Conservation (phyloP, 1,284 basidiomycete genomes). For the Ustilago cynodontis region DNA sequence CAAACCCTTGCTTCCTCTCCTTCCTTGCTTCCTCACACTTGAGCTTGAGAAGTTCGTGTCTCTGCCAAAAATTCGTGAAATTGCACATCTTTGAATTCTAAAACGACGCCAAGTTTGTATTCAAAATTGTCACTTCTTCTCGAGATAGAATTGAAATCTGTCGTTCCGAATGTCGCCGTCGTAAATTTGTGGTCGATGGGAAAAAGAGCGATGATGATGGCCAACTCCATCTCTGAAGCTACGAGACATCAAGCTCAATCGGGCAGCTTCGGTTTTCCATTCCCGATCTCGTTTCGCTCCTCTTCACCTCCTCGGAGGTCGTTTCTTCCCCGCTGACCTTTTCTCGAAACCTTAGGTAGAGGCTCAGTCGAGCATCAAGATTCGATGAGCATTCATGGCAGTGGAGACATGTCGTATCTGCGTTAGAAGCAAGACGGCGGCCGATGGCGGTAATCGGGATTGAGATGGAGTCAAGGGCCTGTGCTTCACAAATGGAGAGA, state of each 20-base stretch:
- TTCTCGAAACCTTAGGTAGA: too few species aligned
- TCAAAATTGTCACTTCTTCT: slow-evolving; percentile 13
- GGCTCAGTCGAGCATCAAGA: too few species aligned
- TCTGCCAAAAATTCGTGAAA: too few species aligned
- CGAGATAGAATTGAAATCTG: not conserved
- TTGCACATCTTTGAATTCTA: too few species aligned
- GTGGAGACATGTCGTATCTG: too few species aligned
- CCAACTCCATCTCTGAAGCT: too few species aligned
- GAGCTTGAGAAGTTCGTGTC: slow-evolving; percentile 1
- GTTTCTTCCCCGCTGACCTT: too few species aligned
- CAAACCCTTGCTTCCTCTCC: not conserved
- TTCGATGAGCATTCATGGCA: too few species aligned
- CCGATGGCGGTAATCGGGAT: not conserved
- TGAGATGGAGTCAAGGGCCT: not conserved
- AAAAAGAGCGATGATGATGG: not conserved
- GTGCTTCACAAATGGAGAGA: not conserved
- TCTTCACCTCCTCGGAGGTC: too few species aligned
- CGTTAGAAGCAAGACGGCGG: not conserved
- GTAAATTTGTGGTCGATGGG: not conserved
- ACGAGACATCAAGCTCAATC: slow-evolving; percentile 4
- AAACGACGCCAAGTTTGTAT: slow-evolving; percentile 23
- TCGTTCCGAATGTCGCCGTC: slow-evolving; percentile 43
- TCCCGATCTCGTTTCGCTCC: too few species aligned
- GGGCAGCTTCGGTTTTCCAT: too few species aligned
- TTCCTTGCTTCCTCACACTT: not conserved